Conservation (phyloP, 768 basidiomycete genomes). For the Lyophyllum shimeji region DNA sequence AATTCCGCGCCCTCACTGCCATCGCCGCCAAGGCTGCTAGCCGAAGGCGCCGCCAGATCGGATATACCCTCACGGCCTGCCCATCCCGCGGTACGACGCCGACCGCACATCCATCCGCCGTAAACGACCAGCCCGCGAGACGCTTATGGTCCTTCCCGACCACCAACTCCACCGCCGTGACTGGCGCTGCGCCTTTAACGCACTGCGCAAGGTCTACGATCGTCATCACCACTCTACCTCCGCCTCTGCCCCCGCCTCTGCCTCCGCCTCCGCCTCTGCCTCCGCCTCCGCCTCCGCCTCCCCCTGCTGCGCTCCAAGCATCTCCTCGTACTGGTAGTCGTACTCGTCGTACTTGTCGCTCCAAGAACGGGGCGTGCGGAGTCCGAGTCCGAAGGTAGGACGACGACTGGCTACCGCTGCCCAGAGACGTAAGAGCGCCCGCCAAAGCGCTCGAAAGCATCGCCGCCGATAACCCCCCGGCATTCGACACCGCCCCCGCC, state of each 20-base stretch:
- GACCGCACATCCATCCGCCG: conserved; percentile 52
- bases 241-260: too few relatives aligned
- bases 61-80: conserved; percentile 50
- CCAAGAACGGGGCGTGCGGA: too few relatives aligned
- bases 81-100: conserved; percentile 55
- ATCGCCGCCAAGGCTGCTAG: not conserved
- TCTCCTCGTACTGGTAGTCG: too few relatives aligned
- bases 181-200: conserved; percentile 13
- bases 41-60: conserved; percentile 25
- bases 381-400: not conserved
- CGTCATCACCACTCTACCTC: conserved; percentile 36
- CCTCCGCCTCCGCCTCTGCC: too few relatives aligned
- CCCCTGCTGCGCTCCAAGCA: too few relatives aligned
- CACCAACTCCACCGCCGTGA: conserved; percentile 46
- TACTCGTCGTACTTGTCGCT: too few relatives aligned
- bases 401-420: too few relatives aligned
- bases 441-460: conserved; percentile 13
- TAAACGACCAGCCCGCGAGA: conserved; percentile 48
- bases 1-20: not conserved
- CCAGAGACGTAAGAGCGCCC: not conserved
- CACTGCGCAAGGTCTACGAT: conserved; percentile 51
- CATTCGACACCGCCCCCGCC: not conserved
- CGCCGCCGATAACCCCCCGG: not conserved
- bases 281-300: not conserved
- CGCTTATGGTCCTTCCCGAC: conserved; percentile 48